Evolutionary conservation across 495 filamentous ascomycete species (phyloP).

Genomic region (Penicillium antarcticum): DNA sequence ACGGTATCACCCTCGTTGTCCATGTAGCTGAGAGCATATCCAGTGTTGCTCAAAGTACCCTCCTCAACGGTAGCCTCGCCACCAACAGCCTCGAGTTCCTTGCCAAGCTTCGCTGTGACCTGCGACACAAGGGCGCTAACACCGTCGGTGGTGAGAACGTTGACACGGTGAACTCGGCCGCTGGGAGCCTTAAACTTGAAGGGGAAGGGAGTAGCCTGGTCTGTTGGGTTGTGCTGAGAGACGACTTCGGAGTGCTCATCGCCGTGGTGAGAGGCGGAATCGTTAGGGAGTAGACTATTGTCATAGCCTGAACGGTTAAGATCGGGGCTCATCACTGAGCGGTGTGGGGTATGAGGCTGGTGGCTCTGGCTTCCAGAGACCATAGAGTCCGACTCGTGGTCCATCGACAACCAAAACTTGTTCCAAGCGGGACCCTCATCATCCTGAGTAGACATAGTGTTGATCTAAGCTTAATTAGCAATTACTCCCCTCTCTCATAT

Average conservation of each 20-base stretch:
- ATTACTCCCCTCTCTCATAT: too few species aligned
- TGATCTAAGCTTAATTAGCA: slow-evolving; percentile 50
- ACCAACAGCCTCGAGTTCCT: slow-evolving; percentile 83
- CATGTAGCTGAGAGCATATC: slow-evolving; percentile 92
- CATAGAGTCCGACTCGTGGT: slow-evolving; percentile 94
- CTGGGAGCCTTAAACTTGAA: slow-evolving; percentile 99
- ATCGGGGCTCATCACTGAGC: slow-evolving; percentile 77
- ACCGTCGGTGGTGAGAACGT: slow-evolving; percentile 75
- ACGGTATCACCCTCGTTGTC: slow-evolving; percentile 98
- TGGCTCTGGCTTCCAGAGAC: slow-evolving; percentile 84
- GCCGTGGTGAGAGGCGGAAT: slow-evolving; percentile 92
- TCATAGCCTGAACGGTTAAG: slow-evolving; percentile 58
- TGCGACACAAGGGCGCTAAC: slow-evolving; percentile 75
- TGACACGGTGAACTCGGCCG: slow-evolving; percentile 89
- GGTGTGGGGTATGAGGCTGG: slow-evolving; percentile 55
- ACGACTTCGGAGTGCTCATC: slow-evolving; percentile 66
- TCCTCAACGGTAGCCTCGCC: slow-evolving; percentile 71
- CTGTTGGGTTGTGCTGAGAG: slow-evolving; percentile 45
- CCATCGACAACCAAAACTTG: slow-evolving; percentile 98
- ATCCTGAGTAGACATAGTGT: slow-evolving; percentile 73
- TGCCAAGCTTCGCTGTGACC: slow-evolving; percentile 81
- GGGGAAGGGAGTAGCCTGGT: slow-evolving; percentile 72
- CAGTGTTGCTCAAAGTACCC: slow-evolving; percentile 72
- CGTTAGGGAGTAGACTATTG: slow-evolving; percentile 83
- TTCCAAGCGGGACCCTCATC: slow-evolving; percentile 97